A percentile compares a stretch with the other conserved stretches of the same genome.
Conservation (phyloP, 305 asterid species). For the Fraxinus baroniana region DNA sequence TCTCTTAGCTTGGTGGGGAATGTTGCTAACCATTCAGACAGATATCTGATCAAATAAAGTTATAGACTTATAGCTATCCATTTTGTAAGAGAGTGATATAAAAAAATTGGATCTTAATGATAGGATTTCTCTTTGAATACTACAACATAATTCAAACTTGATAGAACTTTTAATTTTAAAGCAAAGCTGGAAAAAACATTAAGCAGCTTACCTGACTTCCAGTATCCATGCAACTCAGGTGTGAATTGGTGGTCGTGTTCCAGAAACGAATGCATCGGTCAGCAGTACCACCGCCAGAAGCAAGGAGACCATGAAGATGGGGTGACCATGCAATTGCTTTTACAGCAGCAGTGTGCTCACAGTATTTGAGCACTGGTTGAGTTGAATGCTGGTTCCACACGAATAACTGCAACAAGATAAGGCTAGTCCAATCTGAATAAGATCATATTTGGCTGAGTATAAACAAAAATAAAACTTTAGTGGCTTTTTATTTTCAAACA, state of each 20-base stretch:
- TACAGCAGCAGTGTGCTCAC: constrained; percentile 97
- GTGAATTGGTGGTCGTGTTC: constrained; percentile 88
- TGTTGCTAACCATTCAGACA: neutral
- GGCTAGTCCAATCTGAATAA: neutral
- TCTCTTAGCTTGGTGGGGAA: neutral
- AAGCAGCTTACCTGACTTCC: constrained; percentile 80
- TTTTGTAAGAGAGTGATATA: neutral
- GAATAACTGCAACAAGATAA: constrained; percentile 54
- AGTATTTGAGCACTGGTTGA: constrained; percentile 77
- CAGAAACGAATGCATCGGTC: constrained; percentile 95
- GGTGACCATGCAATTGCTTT: constrained; percentile 99
- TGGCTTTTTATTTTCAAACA: neutral
- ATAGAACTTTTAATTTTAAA: neutral
- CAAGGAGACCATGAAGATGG: constrained; percentile 92
- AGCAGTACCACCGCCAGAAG: constrained; percentile 98
- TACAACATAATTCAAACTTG: neutral
- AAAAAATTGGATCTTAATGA: neutral
- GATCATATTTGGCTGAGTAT: neutral
- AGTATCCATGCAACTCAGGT: constrained; percentile 84
- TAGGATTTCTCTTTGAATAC: neutral
- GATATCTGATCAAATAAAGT: neutral
- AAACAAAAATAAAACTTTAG: neutral
- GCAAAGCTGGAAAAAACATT: neutral
- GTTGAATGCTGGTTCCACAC: constrained; percentile 95
- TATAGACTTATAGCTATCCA: neutral